These are phyloP conservation scores for Fusarium avenaceum DNA, from an alignment of 2,329 filamentous ascomycete species.

Conservation along the genomic window DNA sequence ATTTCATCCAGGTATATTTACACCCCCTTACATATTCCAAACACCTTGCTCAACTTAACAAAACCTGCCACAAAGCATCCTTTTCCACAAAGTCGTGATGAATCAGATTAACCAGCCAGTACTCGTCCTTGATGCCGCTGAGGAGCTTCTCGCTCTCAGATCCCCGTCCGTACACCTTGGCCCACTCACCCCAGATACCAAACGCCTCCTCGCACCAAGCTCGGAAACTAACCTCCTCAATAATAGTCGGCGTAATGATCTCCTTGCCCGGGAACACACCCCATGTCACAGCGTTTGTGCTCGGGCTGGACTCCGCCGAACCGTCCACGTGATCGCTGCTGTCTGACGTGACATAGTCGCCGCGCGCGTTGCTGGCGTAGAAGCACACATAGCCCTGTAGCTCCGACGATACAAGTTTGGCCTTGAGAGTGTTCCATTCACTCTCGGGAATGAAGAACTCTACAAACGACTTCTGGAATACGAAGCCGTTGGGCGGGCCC, in stretches of 20 bases:
- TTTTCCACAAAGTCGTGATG: conserved; percentile 82
- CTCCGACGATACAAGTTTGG: conserved; percentile 70
- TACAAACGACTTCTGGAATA: conserved; percentile 98
- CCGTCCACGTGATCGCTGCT: conserved; percentile 55
- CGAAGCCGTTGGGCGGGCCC: conserved; percentile 92
- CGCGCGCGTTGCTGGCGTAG: conserved; percentile 84
- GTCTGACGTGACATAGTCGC: conserved; percentile 83
- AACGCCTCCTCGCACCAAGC: conserved; percentile 98
- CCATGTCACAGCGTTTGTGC: conserved; percentile 96
- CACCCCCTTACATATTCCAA: not conserved
- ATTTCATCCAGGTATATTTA: conserved; percentile 51
- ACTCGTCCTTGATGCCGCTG: conserved; percentile 74
- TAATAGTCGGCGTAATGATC: conserved; percentile 95
- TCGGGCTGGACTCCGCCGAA: conserved; percentile 55
- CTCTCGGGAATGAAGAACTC: conserved; percentile 88
- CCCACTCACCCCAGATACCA: conserved; percentile 95
- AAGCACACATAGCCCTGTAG: conserved; percentile 80
- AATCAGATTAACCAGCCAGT: conserved; percentile 93
- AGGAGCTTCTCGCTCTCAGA: conserved; percentile 80
- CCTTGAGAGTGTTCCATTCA: conserved; percentile 78
- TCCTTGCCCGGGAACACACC: conserved; percentile 96
- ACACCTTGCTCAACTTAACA: conserved; percentile 58
- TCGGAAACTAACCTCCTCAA: conserved; percentile 92
- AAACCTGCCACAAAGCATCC: conserved; percentile 78
- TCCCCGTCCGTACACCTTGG: conserved; percentile 83